Percentiles rank a stretch among this genome's conserved stretches.
phyloP scores from a whole-genome alignment of 2,329 filamentous ascomycete genomes.

The Sordariomycetes sp. region DNA sequence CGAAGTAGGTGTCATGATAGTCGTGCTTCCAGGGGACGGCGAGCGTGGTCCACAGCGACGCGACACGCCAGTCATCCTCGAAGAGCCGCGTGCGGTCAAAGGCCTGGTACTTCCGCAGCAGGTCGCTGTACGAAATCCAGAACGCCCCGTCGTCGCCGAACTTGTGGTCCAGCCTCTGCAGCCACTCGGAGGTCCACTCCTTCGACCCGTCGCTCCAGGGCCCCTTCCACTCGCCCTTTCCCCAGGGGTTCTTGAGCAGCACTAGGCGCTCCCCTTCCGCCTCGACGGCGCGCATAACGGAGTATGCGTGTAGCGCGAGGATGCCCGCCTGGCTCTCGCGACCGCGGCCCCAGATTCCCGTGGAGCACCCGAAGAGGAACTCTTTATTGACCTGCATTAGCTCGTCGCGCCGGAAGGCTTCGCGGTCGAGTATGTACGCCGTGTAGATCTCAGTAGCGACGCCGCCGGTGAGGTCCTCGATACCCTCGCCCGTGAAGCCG shows the following conservation, averaged over 20 bases:
- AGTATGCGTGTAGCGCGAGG: conserved; percentile 44
- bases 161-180: conserved; percentile 56
- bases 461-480: conserved; percentile 52
- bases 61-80: conserved; percentile 36
- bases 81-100: conserved; percentile 47
- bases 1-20: conserved; percentile 41
- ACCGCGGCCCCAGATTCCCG: conserved; percentile 48
- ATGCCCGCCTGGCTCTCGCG: conserved; percentile 48
- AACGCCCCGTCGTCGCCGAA: conserved; percentile 66
- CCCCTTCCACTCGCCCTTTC: conserved; percentile 67
- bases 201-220: conserved; percentile 72
- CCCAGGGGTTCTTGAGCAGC: conserved; percentile 66
- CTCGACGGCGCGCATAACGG: conserved; percentile 43
- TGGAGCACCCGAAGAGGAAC: conserved; percentile 62
- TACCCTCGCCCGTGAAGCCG: conserved; percentile 48
- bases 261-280: conserved; percentile 47
- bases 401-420: conserved; percentile 74
- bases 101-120: conserved; percentile 43
- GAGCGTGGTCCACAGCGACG: conserved; percentile 33
- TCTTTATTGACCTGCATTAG: conserved; percentile 68
- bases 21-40: conserved; percentile 41
- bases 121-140: conserved; percentile 45
- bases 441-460: conserved; percentile 57
- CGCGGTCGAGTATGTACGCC: conserved; percentile 61
- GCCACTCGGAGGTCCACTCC: conserved; percentile 73